Evolutionary conservation across 202 grass and related monocot genomes (phyloP), one percentile per base, ranked within the genome.

Genomic region (Panicum hallii): DNA sequence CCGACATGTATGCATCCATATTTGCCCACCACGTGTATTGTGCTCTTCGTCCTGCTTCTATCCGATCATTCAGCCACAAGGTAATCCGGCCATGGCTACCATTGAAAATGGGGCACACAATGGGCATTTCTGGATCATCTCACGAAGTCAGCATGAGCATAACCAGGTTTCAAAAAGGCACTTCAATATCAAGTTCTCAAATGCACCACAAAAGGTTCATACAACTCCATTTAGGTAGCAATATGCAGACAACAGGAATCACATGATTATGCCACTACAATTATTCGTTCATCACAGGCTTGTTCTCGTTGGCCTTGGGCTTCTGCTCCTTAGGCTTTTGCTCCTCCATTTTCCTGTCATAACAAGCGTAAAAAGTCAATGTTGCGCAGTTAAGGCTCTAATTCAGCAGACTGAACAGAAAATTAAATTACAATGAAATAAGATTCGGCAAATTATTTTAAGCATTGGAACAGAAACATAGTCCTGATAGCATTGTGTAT

Each of bases 261-360:
- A 30, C 23, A 63, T 32, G 60, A 63, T 63, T 32, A 15, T 11
- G 60, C 4, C 6, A 1, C 60, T 63, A 63, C 60, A 63, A 63
- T 63, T 63, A 91, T 87, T 91, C 89, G 14, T 74, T 89, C 92
- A 91, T 94, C 43, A 88, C 78, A 79, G 87, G 77, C 61, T 88
- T 93, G 82, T 93, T 93, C 72, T 90, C 88, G 0, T 11, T 90
- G 78, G 88, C 88, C 61, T 90, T 90, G 36, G 85, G 82, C 82
- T 30, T 93, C 67, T 93, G 91, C 69, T 92, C 87, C 84, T 84
- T 92, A 11, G 80, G 75, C 14, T 87, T 92, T 5, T 92, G 86
- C 16, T 92, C 90, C 54, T 92, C 90, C 34, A 68, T 86, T 92
- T 89, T 89, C 63, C 87, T 87, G 74, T 72, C 50, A 70, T 11